Evolutionary conservation across 2,329 filamentous ascomycete genomes (phyloP).

Genomic region (Ophiostoma pallidulum): DNA sequence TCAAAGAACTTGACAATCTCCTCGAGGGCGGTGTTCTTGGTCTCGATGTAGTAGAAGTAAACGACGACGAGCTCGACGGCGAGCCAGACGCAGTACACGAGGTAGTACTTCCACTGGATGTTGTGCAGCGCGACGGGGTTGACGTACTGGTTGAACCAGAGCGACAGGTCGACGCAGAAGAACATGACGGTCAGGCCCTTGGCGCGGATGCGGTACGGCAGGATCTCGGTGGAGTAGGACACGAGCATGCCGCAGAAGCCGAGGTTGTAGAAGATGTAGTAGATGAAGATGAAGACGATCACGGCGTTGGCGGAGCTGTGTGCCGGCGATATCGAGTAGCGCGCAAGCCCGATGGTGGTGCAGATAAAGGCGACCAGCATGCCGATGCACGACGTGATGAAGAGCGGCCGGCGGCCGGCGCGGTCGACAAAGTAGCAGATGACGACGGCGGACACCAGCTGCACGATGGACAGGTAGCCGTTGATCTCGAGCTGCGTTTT

Average conservation of each 20-base stretch:
- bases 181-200: slow-evolving; percentile 36
- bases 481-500: slow-evolving; percentile 18
- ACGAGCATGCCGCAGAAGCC: slow-evolving; percentile 21
- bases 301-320: slow-evolving; percentile 21
- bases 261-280: slow-evolving; percentile 22
- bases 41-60: slow-evolving; percentile 79
- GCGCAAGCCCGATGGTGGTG: slow-evolving; percentile 19
- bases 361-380: slow-evolving; percentile 20
- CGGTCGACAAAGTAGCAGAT: slow-evolving; percentile 22
- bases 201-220: slow-evolving; percentile 22
- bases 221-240: slow-evolving; percentile 21
- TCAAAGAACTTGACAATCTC: slow-evolving; percentile 15
- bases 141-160: slow-evolving; percentile 29
- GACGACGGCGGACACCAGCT: slow-evolving; percentile 18
- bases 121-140: slow-evolving; percentile 34
- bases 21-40: slow-evolving; percentile 35
- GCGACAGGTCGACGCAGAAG: slow-evolving; percentile 30
- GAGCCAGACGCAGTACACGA: slow-evolving; percentile 35
- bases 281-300: slow-evolving; percentile 22
- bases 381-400: slow-evolving; percentile 18
- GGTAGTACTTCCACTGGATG: slow-evolving; percentile 33
- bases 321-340: slow-evolving; percentile 14
- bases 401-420: slow-evolving; percentile 20
- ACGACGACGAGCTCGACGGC: slow-evolving; percentile 42
- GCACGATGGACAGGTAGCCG: slow-evolving; percentile 19